Evolutionary conservation across 441 rosid genomes (phyloP).

Genomic region (Flueggea neowawraea): DNA sequence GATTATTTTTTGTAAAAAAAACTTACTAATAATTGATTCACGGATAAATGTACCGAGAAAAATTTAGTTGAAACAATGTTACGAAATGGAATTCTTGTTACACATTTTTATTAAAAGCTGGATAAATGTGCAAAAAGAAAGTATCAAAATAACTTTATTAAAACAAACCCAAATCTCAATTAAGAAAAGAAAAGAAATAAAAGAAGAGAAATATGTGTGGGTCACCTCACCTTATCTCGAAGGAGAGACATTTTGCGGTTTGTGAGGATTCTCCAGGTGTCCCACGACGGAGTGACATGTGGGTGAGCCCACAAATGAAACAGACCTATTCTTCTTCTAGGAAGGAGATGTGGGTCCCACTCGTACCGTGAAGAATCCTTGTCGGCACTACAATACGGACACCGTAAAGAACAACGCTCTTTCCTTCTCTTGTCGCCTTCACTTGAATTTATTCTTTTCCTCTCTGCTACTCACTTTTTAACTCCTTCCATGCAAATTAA

Average conservation of each 20-base stretch:
- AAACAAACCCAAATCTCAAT: too few species aligned
- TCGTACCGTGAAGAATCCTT: slow-evolving; percentile 14
- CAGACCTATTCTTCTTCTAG: not conserved
- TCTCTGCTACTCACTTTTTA: too few species aligned
- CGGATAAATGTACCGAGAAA: too few species aligned
- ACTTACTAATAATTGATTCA: too few species aligned
- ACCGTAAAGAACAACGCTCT: slow-evolving; percentile 16
- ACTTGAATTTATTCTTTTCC: not conserved
- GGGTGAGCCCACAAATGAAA: slow-evolving; percentile 6
- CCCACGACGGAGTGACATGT: slow-evolving; percentile 16
- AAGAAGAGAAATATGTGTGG: not conserved
- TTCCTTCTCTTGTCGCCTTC: slow-evolving; percentile 6
- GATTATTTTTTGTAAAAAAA: too few species aligned
- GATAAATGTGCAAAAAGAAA: too few species aligned
- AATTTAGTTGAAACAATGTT: too few species aligned
- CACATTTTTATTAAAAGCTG: too few species aligned
- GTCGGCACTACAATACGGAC: slow-evolving; percentile 17
- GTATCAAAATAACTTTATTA: too few species aligned
- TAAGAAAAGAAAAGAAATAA: not conserved
- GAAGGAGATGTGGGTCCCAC: slow-evolving; percentile 10
- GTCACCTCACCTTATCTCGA: slow-evolving; percentile 23
- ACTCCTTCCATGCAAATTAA: too few species aligned
- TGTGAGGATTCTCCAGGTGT: slow-evolving; percentile 25
- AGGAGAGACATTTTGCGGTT: slow-evolving; percentile 22
- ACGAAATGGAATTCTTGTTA: too few species aligned